Evolutionary conservation across 2,329 filamentous ascomycete species (phyloP), one percentile per base, ranked within the genome.

Genomic region (Fusarium buharicum): DNA sequence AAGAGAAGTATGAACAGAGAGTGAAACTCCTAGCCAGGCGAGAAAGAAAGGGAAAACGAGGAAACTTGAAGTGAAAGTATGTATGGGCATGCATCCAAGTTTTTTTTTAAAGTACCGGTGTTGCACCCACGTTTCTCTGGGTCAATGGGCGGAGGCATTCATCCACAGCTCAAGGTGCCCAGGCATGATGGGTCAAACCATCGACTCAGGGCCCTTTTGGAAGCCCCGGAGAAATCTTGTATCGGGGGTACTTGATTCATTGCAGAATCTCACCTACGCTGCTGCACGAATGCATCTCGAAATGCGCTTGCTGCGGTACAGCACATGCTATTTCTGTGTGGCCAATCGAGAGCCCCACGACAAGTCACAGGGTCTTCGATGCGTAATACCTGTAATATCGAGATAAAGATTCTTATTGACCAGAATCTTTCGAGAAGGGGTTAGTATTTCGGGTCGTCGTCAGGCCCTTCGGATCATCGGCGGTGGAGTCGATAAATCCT

Each of bases 371-470:
- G 45, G 16, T 34, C 13, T 43, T 28, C 16, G 9, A 36, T 20
- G 28, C 11, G 27, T 13, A 13, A 28, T 28, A 28, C n/a, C 37
- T 31, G 30, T 14, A 14, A 46, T 22, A 24, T 52, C 47, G 41
- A 58, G 59, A 61, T 58, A 22, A 62, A 50, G 47, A 53, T 17
- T 47, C 20, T 43, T 20, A n/a, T 36, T 47, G 39, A 55, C 68
- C 63, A 70, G 22, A 24, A 24, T 24, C 68, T 67, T 56, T 43
- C 41, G 46, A 55, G 52, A 43, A 38, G 44, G 16, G 40, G 50
- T 46, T 44, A 54, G 30, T 22, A 28, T 45, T 67, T 70, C 68
- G 68, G 68, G 63, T 70, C 68, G 68, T 70, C 68, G 68, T 70
- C 59, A 61, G 41, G 44, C 48, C 45, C 54, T 70, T 70, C 68